Conservation (phyloP, 345 rosid species). For the Hevea brasiliensis region DNA sequence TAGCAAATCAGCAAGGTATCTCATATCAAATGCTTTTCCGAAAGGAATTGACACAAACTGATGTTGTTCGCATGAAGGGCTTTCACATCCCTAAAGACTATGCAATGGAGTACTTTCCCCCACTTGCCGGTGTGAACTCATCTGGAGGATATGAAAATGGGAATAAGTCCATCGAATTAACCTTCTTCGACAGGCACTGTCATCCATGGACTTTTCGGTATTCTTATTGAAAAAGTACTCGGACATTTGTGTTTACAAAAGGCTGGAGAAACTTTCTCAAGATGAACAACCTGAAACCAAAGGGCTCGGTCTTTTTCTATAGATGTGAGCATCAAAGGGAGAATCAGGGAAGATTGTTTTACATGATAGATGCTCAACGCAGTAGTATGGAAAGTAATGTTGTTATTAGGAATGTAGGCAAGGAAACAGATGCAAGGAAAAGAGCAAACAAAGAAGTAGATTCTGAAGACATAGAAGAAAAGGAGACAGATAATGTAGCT, state of each 20-base stretch:
- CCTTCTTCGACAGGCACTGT: constrained; percentile 18
- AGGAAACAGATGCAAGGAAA: not conserved
- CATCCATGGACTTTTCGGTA: constrained; percentile 26
- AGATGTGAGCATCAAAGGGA: constrained; percentile 7
- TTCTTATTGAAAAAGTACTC: constrained; percentile 20
- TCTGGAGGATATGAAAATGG: not conserved
- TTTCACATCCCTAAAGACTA: constrained; percentile 24
- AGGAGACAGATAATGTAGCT: constrained; percentile 2
- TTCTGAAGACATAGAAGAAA: not conserved
- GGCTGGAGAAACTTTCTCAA: constrained; percentile 29
- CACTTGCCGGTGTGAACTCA: not conserved
- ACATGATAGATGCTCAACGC: constrained; percentile 19
- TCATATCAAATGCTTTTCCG: constrained; percentile 14
- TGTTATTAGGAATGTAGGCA: not conserved
- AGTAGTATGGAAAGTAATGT: not conserved
- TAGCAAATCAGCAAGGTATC: not conserved
- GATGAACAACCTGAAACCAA: constrained; percentile 23
- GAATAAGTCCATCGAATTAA: not conserved
- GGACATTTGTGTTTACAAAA: constrained; percentile 15
- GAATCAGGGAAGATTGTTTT: not conserved
- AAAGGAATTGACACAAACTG: constrained; percentile 22
- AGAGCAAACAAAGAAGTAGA: not conserved
- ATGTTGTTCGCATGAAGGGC: constrained; percentile 14
- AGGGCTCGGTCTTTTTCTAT: constrained; percentile 18
- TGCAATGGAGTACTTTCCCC: constrained; percentile 21